Percentiles rank a stretch among this genome's conserved stretches.
Conservation (phyloP, 2,329 filamentous ascomycete species). For the Penicillium janthinellum region DNA sequence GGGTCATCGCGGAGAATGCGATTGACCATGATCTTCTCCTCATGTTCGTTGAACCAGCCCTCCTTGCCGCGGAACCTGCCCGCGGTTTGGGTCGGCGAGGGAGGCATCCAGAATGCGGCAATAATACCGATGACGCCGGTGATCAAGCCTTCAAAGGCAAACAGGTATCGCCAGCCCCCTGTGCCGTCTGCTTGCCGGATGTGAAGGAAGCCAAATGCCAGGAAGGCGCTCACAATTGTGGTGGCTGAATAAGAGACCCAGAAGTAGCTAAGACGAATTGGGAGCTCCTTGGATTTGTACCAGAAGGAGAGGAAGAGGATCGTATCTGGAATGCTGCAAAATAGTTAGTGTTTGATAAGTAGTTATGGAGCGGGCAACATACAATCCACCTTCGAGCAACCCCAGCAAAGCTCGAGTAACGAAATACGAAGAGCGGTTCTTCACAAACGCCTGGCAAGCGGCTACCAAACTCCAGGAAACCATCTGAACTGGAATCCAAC, state of each 20-base stretch:
- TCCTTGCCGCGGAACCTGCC: constrained; percentile 61
- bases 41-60: constrained; percentile 68
- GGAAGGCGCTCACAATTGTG: constrained; percentile 50
- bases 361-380: constrained; percentile 48
- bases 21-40: constrained; percentile 72
- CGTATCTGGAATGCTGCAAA: constrained; percentile 43
- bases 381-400: constrained; percentile 59
- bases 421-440: constrained; percentile 47
- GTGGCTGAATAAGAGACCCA: constrained; percentile 65
- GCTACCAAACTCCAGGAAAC: constrained; percentile 59
- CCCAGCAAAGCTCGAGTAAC: constrained; percentile 51
- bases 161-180: constrained; percentile 49
- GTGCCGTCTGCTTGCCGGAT: constrained; percentile 39
- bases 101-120: constrained; percentile 62
- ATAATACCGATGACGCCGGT: constrained; percentile 58
- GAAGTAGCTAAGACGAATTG: constrained; percentile 67
- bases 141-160: constrained; percentile 48
- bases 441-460: constrained; percentile 53
- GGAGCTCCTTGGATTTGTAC: constrained; percentile 71
- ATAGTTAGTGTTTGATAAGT: constrained; percentile 4
- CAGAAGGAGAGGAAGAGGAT: constrained; percentile 70
- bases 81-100: constrained; percentile 67
- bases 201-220: constrained; percentile 49
- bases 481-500: constrained; percentile 64
- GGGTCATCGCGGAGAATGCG: constrained; percentile 59